phyloP scores from a whole-genome alignment of 805 yeast species.

The Ogataea methylovora region DNA sequence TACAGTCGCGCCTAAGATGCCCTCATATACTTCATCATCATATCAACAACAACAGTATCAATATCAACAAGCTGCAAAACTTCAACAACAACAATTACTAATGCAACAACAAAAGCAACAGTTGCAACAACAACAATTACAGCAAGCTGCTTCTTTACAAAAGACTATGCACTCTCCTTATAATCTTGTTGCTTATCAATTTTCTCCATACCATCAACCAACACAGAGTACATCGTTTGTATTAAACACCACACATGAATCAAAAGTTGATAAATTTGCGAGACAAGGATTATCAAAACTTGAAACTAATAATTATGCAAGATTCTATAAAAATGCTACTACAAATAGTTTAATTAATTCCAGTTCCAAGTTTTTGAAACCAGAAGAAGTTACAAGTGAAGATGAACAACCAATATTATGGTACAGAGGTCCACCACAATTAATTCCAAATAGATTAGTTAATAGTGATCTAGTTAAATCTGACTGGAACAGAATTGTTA shows the following conservation, averaged over 20 bases:
- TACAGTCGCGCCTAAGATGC: no score
- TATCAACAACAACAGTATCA: not conserved
- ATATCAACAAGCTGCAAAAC: not conserved
- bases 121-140: not conserved
- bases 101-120: not conserved
- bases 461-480: slow-evolving; percentile 10
- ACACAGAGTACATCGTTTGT: slow-evolving; percentile 26
- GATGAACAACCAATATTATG: slow-evolving; percentile 39
- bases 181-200: slow-evolving; percentile 21
- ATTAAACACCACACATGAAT: slow-evolving; percentile 27
- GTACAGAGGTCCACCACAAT: slow-evolving; percentile 62
- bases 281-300: slow-evolving; percentile 22
- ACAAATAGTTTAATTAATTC: slow-evolving; percentile 7
- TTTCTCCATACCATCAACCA: slow-evolving; percentile 23
- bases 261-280: slow-evolving; percentile 25
- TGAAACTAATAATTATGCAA: slow-evolving; percentile 25
- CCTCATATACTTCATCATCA: no score
- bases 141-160: slow-evolving; percentile 9
- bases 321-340: slow-evolving; percentile 14
- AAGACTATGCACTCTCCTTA: slow-evolving; percentile 25
- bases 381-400: slow-evolving; percentile 10
- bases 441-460: slow-evolving; percentile 32
- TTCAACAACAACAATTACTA: not conserved
- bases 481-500: slow-evolving; percentile 1
- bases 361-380: slow-evolving; percentile 2